Base-by-base conservation (phyloP, 2,329 filamentous ascomycete genomes). In the Ambrosiella xylebori region DNA sequence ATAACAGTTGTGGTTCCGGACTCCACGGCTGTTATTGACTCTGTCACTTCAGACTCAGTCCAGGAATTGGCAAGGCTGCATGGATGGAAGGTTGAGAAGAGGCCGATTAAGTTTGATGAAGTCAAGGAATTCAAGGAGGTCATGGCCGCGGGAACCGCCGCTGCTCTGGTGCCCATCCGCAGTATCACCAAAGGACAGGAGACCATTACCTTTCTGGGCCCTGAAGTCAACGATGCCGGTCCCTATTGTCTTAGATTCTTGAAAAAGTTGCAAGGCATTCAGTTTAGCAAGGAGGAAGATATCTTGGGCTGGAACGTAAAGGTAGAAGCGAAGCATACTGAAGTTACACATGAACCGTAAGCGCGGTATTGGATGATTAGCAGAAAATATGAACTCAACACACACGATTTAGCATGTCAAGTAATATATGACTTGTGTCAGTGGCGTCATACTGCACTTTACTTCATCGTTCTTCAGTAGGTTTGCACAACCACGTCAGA, bases 101-200 rank as follows among this genome's bases (percentile, higher is more conserved):
- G 90, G 57, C 68, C 81, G 78, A 84, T 88, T 69, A 79, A 76
- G 70, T 82, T 81, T 67, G 64, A 69, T 15, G 80, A 83, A 65
- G 73, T 82, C 15, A 69, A 73, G 9, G 63, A 66, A 57, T 79
- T 79, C 64, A 68, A 66, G 55, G 91, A 97, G 71, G 83, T 98
- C 56, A 82, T 96, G 71, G 93, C 91, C 3, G 90, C 89, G 2
- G 91, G 91, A 1, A 97, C 91, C 0, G 91, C 91, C 0, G 91
- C 90, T 0, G 87, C 88, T 0, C 76, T 98, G 57, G 90, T 97
- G 2, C 91, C 91, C 1, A 93, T 96, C 70, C 85, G 85, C 61
- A 93, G 86, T 64, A 95, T 97, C 68, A 93, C 87, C 2, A 50
- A 56, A 15, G 65, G 64, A 56, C 65, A 70, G 41, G 78, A 84